These are phyloP conservation scores for Trichoderma atroviride DNA, from an alignment of 2,329 filamentous ascomycete genomes.

Conservation along the genomic window DNA sequence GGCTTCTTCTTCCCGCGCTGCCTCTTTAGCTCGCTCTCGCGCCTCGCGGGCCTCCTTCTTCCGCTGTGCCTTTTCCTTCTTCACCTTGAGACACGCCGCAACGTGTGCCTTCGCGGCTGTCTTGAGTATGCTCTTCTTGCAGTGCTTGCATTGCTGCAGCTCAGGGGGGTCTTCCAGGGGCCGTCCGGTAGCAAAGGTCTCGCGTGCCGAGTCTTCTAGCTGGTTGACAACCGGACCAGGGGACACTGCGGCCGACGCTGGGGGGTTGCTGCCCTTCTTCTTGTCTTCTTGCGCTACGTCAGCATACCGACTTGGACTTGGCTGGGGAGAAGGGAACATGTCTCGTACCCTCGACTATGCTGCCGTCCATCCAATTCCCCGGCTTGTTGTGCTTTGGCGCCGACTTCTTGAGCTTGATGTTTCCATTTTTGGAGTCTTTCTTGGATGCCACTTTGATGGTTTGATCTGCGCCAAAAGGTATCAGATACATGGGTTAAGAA, in stretches of 20 bases:
- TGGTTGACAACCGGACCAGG: slow-evolving; percentile 63
- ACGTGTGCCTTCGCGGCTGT: slow-evolving; percentile 78
- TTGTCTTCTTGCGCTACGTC: slow-evolving; percentile 51
- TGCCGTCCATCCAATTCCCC: slow-evolving; percentile 73
- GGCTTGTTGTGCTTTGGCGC: slow-evolving; percentile 65
- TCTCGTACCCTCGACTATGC: slow-evolving; percentile 60
- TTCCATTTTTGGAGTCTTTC: slow-evolving; percentile 53
- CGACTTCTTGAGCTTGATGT: slow-evolving; percentile 65
- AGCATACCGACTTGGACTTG: background rate
- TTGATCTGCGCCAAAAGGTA: slow-evolving; percentile 53
- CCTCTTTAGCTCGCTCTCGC: slow-evolving; percentile 65
- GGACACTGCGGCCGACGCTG: slow-evolving; percentile 48
- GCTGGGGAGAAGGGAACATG: background rate
- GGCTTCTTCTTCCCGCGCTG: slow-evolving; percentile 60
- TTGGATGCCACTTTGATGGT: slow-evolving; percentile 67
- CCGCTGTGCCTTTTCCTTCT: slow-evolving; percentile 77
- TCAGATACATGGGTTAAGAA: background rate
- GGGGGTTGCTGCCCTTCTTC: slow-evolving; percentile 55
- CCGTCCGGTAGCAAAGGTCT: slow-evolving; percentile 79
- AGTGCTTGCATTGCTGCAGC: slow-evolving; percentile 87
- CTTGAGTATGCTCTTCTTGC: slow-evolving; percentile 83
- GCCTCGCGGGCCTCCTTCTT: slow-evolving; percentile 77
- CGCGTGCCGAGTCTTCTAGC: slow-evolving; percentile 74
- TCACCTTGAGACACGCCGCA: slow-evolving; percentile 78
- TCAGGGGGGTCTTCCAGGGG: slow-evolving; percentile 81